Evolutionary conservation across 2,329 filamentous ascomycete species (phyloP), one percentile per base, ranked within the genome.

Genomic region (Cladophialophora chaetospira): DNA sequence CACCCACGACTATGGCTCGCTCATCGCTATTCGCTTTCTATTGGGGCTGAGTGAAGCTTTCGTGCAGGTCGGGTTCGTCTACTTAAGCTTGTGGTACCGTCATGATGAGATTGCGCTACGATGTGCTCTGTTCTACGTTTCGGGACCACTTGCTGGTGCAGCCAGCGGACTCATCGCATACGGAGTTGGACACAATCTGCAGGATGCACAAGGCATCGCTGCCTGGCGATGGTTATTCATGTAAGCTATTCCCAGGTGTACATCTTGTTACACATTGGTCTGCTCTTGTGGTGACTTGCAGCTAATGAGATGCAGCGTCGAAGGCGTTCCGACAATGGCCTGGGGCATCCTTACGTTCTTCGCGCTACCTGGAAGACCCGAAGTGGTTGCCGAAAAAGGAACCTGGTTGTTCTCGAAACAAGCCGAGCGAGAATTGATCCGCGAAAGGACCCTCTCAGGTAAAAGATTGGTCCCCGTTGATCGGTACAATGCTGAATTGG

Each of bases 141-240:
- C 38, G 9, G 47, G 13, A 4, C 51, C 89, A 25, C 80, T 90
- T 21, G 86, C 85, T 1, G 87, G 87, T 2, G 87, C 88, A 1
- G 89, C 90, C 65, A 87, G 85, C 0, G 87, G 86, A 2, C 70
- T 86, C 6, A 81, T 86, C 33, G 78, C 82, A 2, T 82, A 82
- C 0, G 84, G 87, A 3, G 88, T 91, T 50, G 84, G 82, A 0
- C 74, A 76, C 13, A 82, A 86, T 46, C 80, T 3, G 71, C 76
- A 2, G 83, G 85, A 1, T 89, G 68, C 69, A 76, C 83, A 11
- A 86, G 82, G 81, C 72, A 88, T 0, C 88, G 88, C 72, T 84
- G 89, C 55, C 83, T 89, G 55, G 55, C 35, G 86, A 89, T 69
- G 87, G 87, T 23, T 75, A 77, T 15, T 78, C 86, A 58, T 89